phyloP scores from a whole-genome alignment of 2,329 filamentous ascomycete genomes.

The Xylariaceae sp. region DNA sequence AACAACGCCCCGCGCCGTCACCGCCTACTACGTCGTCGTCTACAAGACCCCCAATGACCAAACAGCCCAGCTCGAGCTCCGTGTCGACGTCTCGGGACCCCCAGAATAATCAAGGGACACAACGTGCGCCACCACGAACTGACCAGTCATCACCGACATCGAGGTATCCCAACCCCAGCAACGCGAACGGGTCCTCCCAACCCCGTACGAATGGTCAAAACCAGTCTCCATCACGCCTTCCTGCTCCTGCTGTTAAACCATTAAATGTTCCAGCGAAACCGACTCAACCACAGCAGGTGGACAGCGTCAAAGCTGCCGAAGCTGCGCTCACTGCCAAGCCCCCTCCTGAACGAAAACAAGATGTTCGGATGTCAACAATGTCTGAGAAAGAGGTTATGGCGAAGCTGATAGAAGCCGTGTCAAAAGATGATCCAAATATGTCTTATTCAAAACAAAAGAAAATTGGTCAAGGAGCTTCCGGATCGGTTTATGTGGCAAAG shows the following conservation, averaged over 20 bases:
- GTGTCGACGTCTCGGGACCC: constrained; percentile 49
- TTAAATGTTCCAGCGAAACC: constrained; percentile 78
- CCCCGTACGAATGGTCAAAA: constrained; percentile 54
- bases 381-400: constrained; percentile 97
- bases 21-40: constrained; percentile 57
- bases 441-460: constrained; percentile 99
- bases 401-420: constrained; percentile 91
- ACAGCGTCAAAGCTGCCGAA: constrained; percentile 87
- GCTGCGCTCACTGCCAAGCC: constrained; percentile 87
- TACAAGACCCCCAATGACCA: constrained; percentile 54
- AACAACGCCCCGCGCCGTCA: constrained; percentile 80
- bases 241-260: constrained; percentile 75
- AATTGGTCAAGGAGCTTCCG: constrained; percentile 97
- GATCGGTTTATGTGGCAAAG: constrained; percentile 96
- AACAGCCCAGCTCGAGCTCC: constrained; percentile 59
- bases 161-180: constrained; percentile 64
- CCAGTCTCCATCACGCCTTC: constrained; percentile 58
- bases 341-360: constrained; percentile 78
- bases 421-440: constrained; percentile 90
- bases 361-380: constrained; percentile 99
- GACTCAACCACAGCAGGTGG: constrained; percentile 56
- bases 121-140: constrained; percentile 52
- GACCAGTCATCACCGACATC: constrained; percentile 59
- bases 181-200: constrained; percentile 58
- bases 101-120: constrained; percentile 46